phyloP scores from a whole-genome alignment of 2,329 filamentous ascomycete genomes.

The Colletotrichum musicola region DNA sequence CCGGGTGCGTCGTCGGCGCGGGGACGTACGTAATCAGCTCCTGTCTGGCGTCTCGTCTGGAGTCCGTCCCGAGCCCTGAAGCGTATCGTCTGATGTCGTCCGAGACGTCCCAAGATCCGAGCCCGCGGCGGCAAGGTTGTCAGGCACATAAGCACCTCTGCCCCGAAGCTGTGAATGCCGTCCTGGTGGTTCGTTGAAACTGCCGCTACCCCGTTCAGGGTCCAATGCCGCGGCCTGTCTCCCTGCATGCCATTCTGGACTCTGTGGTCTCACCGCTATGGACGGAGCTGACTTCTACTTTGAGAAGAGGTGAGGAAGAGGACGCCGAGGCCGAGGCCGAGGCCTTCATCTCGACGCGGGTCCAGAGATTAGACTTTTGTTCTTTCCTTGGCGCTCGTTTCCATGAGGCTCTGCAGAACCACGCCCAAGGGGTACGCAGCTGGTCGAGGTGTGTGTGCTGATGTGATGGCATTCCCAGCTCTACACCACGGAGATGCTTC shows the following conservation, averaged over 20 bases:
- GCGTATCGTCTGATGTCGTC: conserved; percentile 34
- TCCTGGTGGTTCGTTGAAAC: conserved; percentile 23
- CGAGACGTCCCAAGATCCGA: conserved; percentile 27
- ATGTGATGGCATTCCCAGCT: neutral
- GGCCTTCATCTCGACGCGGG: neutral
- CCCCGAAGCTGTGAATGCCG: neutral
- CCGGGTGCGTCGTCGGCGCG: neutral
- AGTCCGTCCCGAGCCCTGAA: conserved; percentile 18
- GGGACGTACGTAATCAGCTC: conserved; percentile 10
- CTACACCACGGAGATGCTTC: conserved; percentile 35
- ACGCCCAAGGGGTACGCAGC: conserved; percentile 23
- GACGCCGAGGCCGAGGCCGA: conserved; percentile 11
- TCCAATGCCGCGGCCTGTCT: conserved; percentile 31
- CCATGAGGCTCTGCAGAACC: conserved; percentile 28
- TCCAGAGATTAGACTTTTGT: conserved; percentile 17
- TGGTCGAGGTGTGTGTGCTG: conserved; percentile 8
- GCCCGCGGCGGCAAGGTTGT: conserved; percentile 13
- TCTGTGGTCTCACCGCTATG: conserved; percentile 3
- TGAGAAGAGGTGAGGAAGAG: conserved; percentile 3
- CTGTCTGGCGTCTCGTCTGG: conserved; percentile 7
- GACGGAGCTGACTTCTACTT: conserved; percentile 31
- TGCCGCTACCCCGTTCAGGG: conserved; percentile 26
- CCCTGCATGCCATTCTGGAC: conserved; percentile 23
- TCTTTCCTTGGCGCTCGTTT: conserved; percentile 28
- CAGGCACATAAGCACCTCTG: neutral